These are phyloP conservation scores for Ulota crispa DNA, from an alignment of 225 moss, liverwort and hornwort genomes.

Conservation along the genomic window DNA sequence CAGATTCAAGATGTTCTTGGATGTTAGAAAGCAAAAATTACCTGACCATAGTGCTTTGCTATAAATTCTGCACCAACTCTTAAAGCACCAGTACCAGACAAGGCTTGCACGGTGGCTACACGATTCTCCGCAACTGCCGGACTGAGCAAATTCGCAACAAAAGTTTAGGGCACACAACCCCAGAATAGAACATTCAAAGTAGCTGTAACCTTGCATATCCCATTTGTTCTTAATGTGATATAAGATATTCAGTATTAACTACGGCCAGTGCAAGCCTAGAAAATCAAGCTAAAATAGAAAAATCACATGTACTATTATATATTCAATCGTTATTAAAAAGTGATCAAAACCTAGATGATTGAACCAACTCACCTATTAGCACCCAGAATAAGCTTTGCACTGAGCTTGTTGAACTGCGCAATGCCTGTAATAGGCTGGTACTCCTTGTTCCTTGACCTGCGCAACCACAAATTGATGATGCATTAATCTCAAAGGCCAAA, in stretches of 20 bases:
- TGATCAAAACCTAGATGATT: background rate
- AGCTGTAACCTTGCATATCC: background rate
- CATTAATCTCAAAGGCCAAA: background rate
- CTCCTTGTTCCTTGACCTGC: slow-evolving; percentile 81
- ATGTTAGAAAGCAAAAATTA: background rate
- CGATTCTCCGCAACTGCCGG: slow-evolving; percentile 70
- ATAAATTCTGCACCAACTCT: slow-evolving; percentile 90
- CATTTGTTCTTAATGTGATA: background rate
- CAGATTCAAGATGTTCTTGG: background rate
- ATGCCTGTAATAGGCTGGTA: slow-evolving; percentile 80
- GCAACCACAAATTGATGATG: background rate
- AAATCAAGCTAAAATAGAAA: background rate
- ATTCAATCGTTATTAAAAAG: background rate
- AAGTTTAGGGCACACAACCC: background rate
- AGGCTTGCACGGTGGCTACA: slow-evolving; percentile 78
- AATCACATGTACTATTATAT: background rate
- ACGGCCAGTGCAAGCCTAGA: background rate
- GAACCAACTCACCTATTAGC: slow-evolving; percentile 43
- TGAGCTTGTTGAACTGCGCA: slow-evolving; percentile 74
- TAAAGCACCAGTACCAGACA: slow-evolving; percentile 87
- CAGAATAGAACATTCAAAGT: background rate
- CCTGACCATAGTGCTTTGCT: slow-evolving; percentile 65
- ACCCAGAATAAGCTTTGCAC: slow-evolving; percentile 82
- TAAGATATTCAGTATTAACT: background rate
- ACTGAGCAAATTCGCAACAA: slow-evolving; percentile 41